Percentiles rank a stretch among this genome's conserved stretches.
Conservation (phyloP, 257 asterid species). For the Salvia hispanica region DNA sequence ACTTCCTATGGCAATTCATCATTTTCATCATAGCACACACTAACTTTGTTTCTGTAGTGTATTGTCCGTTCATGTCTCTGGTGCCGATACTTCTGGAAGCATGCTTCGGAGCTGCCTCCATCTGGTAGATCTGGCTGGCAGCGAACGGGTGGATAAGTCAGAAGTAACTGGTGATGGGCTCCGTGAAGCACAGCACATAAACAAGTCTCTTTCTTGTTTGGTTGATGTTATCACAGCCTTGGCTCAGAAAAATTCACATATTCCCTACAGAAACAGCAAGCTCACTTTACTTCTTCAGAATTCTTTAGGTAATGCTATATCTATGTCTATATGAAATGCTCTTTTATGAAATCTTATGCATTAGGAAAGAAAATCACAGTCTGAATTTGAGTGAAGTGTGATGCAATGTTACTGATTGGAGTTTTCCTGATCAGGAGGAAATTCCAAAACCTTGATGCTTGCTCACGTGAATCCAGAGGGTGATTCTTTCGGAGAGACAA, state of each 20-base stretch:
- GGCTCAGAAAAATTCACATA: slow-evolving; percentile 81
- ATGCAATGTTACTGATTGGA: slow-evolving; percentile 3
- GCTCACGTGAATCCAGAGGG: slow-evolving; percentile 84
- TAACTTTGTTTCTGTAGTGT: slow-evolving; percentile 50
- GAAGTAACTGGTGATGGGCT: slow-evolving; percentile 82
- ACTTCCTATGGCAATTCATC: background rate
- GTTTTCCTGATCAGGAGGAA: slow-evolving; percentile 63
- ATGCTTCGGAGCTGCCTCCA: slow-evolving; percentile 69
- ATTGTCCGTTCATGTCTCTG: slow-evolving; percentile 71
- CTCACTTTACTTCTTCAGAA: slow-evolving; percentile 86
- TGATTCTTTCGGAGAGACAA: slow-evolving; percentile 78
- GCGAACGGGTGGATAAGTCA: slow-evolving; percentile 70
- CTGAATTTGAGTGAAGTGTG: background rate
- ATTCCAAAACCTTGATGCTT: slow-evolving; percentile 83
- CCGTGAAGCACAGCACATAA: slow-evolving; percentile 71
- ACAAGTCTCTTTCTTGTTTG: slow-evolving; percentile 82
- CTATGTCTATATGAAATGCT: too few species aligned
- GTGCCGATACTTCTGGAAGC: slow-evolving; percentile 70
- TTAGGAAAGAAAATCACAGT: background rate
- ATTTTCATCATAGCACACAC: background rate
- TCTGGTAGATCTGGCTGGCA: slow-evolving; percentile 95
- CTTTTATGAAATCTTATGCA: background rate
- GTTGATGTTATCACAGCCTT: slow-evolving; percentile 84
- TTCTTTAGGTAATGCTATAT: slow-evolving; percentile 57
- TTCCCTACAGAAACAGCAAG: slow-evolving; percentile 92